phyloP scores from a whole-genome alignment of 2,329 filamentous ascomycete genomes.

The Chalara sp. region DNA sequence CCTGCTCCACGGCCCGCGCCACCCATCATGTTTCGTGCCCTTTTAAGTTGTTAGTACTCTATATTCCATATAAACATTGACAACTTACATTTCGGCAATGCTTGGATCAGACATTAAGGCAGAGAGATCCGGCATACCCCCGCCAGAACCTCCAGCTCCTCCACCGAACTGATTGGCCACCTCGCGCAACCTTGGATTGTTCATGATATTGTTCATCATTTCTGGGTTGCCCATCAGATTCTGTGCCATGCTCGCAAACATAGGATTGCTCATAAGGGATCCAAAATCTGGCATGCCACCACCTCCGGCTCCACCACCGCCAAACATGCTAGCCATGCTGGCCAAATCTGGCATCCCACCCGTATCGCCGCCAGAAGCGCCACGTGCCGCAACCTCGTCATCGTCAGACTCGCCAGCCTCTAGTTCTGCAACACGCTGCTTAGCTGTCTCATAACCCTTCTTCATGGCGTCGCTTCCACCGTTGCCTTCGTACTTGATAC shows the following conservation, averaged over 20 bases:
- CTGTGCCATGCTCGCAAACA: constrained; percentile 97
- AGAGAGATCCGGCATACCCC: constrained; percentile 83
- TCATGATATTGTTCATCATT: constrained; percentile 87
- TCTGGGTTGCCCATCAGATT: constrained; percentile 96
- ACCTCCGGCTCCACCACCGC: constrained; percentile 54
- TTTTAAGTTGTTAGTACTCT: constrained; percentile 7
- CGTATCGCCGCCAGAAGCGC: constrained; percentile 37
- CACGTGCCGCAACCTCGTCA: constrained; percentile 44
- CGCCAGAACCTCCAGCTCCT: constrained; percentile 39
- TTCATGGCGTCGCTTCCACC: constrained; percentile 97
- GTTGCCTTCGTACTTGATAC: constrained; percentile 89
- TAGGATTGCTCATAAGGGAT: constrained; percentile 92
- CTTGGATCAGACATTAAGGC: constrained; percentile 86
- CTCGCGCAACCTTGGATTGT: constrained; percentile 78
- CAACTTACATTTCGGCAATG: constrained; percentile 84
- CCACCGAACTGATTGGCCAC: constrained; percentile 80
- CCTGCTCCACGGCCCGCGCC: constrained; percentile 28
- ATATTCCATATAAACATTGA: not conserved
- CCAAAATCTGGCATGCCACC: constrained; percentile 84
- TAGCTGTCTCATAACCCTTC: constrained; percentile 92
- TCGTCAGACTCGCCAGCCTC: constrained; percentile 41
- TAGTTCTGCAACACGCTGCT: constrained; percentile 77
- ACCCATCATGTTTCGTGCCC: constrained; percentile 64
- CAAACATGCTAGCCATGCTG: constrained; percentile 66
- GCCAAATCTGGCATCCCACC: constrained; percentile 67